These are phyloP conservation scores for Jatropha curcas DNA, from an alignment of 345 rosid species.

Conservation along the genomic window DNA sequence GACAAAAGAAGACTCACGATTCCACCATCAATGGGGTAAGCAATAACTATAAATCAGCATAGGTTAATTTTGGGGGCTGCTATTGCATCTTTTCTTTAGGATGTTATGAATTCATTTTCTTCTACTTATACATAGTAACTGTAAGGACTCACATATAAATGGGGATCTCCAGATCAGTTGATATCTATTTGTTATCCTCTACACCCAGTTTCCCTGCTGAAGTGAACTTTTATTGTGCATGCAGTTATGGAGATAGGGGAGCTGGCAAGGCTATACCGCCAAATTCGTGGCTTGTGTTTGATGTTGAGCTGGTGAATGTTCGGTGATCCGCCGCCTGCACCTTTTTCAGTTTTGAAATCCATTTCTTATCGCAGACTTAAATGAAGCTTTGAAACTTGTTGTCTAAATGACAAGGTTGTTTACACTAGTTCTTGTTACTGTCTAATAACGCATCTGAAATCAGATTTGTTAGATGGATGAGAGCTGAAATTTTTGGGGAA, in stretches of 20 bases:
- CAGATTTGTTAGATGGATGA: neutral
- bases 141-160: neutral
- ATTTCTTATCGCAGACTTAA: neutral
- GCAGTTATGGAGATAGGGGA: slow-evolving; percentile 51
- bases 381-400: neutral
- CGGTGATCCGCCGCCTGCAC: slow-evolving; percentile 17
- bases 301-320: slow-evolving; percentile 64
- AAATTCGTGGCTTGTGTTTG: slow-evolving; percentile 67
- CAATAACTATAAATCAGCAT: neutral
- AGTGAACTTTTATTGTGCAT: neutral
- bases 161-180: neutral
- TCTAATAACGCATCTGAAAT: neutral
- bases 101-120: neutral
- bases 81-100: neutral
- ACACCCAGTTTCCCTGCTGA: neutral
- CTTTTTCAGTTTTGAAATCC: neutral
- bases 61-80: neutral
- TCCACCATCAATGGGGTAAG: slow-evolving; percentile 85
- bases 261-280: slow-evolving; percentile 59
- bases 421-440: neutral
- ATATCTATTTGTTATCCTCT: neutral
- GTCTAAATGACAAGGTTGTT: neutral
- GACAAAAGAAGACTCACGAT: slow-evolving; percentile 73
- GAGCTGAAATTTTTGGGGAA: slow-evolving; percentile 7
- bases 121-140: neutral